Base-by-base conservation (phyloP, 176 grass and related monocot species). In the Oryza coarctata region DNA sequence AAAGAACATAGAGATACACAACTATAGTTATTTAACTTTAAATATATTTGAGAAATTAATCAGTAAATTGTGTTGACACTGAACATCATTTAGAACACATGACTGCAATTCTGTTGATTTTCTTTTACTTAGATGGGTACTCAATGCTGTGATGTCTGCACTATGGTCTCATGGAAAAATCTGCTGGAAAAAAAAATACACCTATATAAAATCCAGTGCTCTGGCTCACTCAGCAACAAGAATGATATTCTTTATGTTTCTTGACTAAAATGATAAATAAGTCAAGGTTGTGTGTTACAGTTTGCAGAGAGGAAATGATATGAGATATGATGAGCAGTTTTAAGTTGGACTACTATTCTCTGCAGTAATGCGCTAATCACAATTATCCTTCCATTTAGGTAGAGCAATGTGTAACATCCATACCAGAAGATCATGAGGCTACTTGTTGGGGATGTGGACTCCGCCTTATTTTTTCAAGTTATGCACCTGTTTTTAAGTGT, bases 381-480 rank as follows among this genome's bases (percentile, higher is more conserved):
- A 20, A 31, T 12, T 49, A 45, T 79, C 50, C 15, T 90, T 78
- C 38, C 18, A 8, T 94, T 88, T 80, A 94, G 94, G 92, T 90
- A 88, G 91, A 93, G 70, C 86, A 93, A 26, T 93, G 50, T 80
- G 79, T 82, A 73, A 84, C 91, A 70, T 95, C 91, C 58, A 91
- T 87, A 79, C 88, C 82, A 43, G 88, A 95, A 75, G 86, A 88
- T 86, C 91, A 89, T 67, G 89, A 98, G 52, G 83, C 86, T 45
- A 91, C 76, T 29, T 98, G 96, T 71, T 98, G 96, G 96, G 96
- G 93, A 63, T 98, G 96, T 45, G 96, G 96, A 32, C 84, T 98
- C 65, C 80, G 70, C 6, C 93, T 98, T 68, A 35, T 93, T 62
- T 90, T 95, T 66, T 71, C 87, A 83, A 74, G 79, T 55, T 91